phyloP scores from a whole-genome alignment of 805 yeast species.

The Starmerella sp. region DNA sequence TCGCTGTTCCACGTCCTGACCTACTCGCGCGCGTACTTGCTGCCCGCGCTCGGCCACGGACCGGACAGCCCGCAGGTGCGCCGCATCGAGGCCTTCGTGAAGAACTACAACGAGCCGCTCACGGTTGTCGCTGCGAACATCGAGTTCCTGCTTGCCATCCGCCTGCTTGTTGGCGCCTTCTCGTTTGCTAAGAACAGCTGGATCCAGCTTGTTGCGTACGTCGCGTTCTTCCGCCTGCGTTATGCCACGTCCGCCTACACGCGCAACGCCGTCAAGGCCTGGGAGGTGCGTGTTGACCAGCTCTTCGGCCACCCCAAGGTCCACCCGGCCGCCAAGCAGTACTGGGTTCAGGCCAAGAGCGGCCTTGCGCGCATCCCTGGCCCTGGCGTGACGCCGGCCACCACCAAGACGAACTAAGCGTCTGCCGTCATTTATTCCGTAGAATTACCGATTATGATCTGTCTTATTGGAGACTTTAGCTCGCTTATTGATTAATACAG shows the following conservation, averaged over 20 bases:
- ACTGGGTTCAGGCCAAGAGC: conserved; percentile 40
- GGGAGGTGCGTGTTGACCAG: conserved; percentile 59
- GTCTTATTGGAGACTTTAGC: background rate
- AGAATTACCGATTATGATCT: background rate
- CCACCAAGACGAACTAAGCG: background rate
- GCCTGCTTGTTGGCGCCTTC: conserved; percentile 34
- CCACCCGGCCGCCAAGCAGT: conserved; percentile 39
- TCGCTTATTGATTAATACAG: too few species aligned
- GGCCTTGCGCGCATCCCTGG: conserved; percentile 15
- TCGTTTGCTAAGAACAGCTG: conserved; percentile 55
- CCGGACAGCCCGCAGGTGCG: conserved; percentile 25
- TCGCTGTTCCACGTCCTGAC: conserved; percentile 74
- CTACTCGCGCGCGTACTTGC: conserved; percentile 50
- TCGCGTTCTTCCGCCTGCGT: conserved; percentile 61
- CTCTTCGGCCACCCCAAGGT: conserved; percentile 43
- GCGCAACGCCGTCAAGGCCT: conserved; percentile 51
- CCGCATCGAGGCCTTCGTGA: conserved; percentile 37
- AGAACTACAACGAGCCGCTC: conserved; percentile 46
- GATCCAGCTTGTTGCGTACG: conserved; percentile 38
- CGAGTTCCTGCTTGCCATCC: conserved; percentile 39
- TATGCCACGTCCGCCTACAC: conserved; percentile 66
- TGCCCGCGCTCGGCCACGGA: conserved; percentile 47
- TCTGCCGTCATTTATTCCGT: background rate
- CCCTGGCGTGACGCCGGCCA: conserved; percentile 8
- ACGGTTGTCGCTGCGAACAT: conserved; percentile 49